A percentile compares a stretch with the other conserved stretches of the same genome.
Evolutionary conservation across 352 stramenopile genomes (phyloP).

Genomic region (Thalassiosira hispida): DNA sequence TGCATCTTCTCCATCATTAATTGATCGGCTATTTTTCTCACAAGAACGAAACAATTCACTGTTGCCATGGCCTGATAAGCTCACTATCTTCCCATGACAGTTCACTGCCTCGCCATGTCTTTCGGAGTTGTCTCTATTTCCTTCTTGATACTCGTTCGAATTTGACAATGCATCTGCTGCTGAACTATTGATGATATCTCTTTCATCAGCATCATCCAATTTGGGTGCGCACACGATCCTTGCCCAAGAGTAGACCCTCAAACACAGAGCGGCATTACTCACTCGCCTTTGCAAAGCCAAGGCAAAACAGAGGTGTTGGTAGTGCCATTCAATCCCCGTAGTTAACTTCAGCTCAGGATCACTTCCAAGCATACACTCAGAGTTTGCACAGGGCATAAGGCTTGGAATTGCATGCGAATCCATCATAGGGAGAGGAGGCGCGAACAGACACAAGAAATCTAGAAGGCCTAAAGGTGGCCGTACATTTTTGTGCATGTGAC

Average conservation of each 20-base stretch:
- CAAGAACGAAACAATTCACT: no score
- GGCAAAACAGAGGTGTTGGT: slow-evolving; percentile 52
- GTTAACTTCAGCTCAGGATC: background rate
- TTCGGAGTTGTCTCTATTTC: no score
- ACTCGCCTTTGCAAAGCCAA: slow-evolving; percentile 57
- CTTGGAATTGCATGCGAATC: slow-evolving; percentile 28
- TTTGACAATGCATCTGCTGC: background rate
- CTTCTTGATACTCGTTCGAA: background rate
- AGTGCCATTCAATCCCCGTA: slow-evolving; percentile 42
- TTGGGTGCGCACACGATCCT: slow-evolving; percentile 34
- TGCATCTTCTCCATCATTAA: slow-evolving; percentile 39
- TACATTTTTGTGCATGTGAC: background rate
- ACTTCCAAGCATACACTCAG: background rate
- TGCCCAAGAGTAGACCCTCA: slow-evolving; percentile 58
- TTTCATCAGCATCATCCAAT: background rate
- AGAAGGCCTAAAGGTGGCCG: slow-evolving; percentile 61
- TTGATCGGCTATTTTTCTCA: no score
- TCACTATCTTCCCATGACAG: slow-evolving; percentile 44
- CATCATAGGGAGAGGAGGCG: slow-evolving; percentile 41
- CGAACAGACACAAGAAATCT: slow-evolving; percentile 75
- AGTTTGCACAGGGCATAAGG: slow-evolving; percentile 36
- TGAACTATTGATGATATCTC: background rate
- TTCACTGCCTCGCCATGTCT: no score
- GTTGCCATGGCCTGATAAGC: no score
- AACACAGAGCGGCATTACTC: slow-evolving; percentile 54